Evolutionary conservation across 148 eudicot genomes (phyloP).

Genomic region (Rhododendron ovatum): DNA sequence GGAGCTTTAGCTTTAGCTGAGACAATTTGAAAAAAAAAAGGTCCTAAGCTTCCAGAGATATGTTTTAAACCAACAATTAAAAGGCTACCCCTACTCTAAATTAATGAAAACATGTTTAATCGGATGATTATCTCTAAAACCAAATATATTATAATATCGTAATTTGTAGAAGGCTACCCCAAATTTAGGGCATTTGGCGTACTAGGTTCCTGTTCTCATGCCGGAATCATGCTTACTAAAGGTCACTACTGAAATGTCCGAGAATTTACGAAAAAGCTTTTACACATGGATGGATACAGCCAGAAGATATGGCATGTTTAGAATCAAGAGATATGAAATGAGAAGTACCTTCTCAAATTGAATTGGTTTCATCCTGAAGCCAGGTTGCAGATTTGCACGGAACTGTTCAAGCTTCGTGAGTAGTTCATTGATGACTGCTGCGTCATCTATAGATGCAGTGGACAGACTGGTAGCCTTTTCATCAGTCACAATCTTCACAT

Average conservation of each 20-base stretch:
- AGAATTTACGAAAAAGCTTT: neutral
- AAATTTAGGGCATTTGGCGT: neutral
- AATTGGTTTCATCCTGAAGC: conserved; percentile 83
- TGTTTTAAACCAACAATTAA: neutral
- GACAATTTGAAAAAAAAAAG: neutral
- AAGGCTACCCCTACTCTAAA: neutral
- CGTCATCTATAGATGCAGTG: conserved; percentile 73
- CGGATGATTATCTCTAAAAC: neutral
- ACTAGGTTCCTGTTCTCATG: neutral
- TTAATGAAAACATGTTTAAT: neutral
- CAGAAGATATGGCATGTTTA: neutral
- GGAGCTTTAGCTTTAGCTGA: neutral
- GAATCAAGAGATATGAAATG: neutral
- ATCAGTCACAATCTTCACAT: conserved; percentile 76
- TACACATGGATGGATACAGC: neutral
- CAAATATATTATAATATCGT: neutral
- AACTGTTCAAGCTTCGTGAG: conserved; percentile 49
- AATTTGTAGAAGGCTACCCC: neutral
- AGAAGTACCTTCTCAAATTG: conserved; percentile 85
- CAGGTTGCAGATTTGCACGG: conserved; percentile 38
- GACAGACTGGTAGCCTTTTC: conserved; percentile 75
- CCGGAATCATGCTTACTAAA: neutral
- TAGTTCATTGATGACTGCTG: conserved; percentile 62
- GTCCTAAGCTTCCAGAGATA: neutral
- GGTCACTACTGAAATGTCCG: neutral